phyloP scores from a whole-genome alignment of 345 rosid species.

The Rhodomyrtus tomentosa region DNA sequence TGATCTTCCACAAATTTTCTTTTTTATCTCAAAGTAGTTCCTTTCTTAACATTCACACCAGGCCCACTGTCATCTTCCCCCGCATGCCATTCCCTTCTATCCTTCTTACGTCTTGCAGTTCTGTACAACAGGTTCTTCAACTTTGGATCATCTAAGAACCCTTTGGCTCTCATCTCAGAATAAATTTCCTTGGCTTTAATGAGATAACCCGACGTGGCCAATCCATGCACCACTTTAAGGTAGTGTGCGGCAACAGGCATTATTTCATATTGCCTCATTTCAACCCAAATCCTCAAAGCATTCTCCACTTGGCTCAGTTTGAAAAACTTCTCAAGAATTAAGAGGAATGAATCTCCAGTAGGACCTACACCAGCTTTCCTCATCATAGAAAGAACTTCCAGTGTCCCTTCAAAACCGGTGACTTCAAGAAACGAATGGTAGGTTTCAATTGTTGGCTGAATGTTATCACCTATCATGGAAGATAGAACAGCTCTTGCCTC shows the following conservation, averaged over 20 bases:
- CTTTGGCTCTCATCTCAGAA: conserved; percentile 57
- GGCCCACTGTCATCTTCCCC: conserved; percentile 8
- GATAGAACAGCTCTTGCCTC: conserved; percentile 54
- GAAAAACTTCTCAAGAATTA: conserved; percentile 46
- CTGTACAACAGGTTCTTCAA: conserved; percentile 45
- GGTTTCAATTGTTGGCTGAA: conserved; percentile 52
- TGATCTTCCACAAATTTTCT: conserved; percentile 1
- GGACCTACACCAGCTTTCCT: conserved; percentile 52
- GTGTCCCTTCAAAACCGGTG: conserved; percentile 31
- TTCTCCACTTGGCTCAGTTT: conserved; percentile 46
- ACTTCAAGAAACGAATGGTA: conserved; percentile 61
- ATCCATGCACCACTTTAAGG: conserved; percentile 37
- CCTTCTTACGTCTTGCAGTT: conserved; percentile 4
- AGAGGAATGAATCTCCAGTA: conserved; percentile 39
- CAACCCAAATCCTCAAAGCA: conserved; percentile 62
- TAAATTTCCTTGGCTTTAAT: conserved; percentile 45
- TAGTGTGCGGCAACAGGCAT: conserved; percentile 32
- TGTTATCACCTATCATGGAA: conserved; percentile 40
- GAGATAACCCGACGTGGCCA: conserved; percentile 44
- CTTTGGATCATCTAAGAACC: conserved; percentile 66
- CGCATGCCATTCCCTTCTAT: conserved; percentile 1
- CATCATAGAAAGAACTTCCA: conserved; percentile 51
- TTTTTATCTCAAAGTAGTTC: not conserved
- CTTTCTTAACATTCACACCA: conserved; percentile 3
- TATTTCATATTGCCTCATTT: conserved; percentile 52